Evolutionary conservation across 345 rosid genomes (phyloP).

Genomic region (Pugionium dolabratum): DNA sequence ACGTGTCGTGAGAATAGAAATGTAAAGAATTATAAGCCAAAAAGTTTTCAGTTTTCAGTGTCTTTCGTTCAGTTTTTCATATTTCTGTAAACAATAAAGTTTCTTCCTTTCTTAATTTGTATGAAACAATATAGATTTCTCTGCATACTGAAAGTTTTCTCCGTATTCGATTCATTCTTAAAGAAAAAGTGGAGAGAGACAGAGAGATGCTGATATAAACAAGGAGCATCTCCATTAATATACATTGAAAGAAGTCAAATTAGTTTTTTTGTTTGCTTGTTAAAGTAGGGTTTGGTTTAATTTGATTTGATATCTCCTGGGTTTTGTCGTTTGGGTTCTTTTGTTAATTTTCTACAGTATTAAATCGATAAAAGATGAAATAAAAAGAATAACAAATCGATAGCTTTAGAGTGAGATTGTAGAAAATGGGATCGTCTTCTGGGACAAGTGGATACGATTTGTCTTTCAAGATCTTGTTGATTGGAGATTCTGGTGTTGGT

Average conservation of each 20-base stretch:
- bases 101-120: constrained; percentile 23
- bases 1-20: constrained; percentile 28
- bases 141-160: constrained; percentile 19
- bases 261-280: constrained; percentile 20
- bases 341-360: constrained; percentile 36
- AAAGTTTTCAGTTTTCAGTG: too few relatives aligned
- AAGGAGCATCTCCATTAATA: constrained; percentile 8
- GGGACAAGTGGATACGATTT: constrained; percentile 70
- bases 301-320: constrained; percentile 43
- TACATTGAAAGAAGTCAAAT: constrained; percentile 13
- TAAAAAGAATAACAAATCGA: not conserved
- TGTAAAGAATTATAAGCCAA: too few relatives aligned
- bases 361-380: constrained; percentile 17
- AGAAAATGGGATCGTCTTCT: constrained; percentile 45
- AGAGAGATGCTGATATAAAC: constrained; percentile 7
- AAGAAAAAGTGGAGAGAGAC: not conserved
- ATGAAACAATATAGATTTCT: constrained; percentile 8
- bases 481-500: constrained; percentile 98
- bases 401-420: constrained; percentile 14
- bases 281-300: constrained; percentile 14
- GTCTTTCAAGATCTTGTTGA: constrained; percentile 87
- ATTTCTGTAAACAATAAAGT: constrained; percentile 32
- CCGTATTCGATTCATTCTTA: constrained; percentile 22
- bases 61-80: too few relatives aligned
- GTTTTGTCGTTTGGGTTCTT: constrained; percentile 18